Percentiles rank a stretch among this genome's conserved stretches.
These are phyloP conservation scores for Fragaria nilgerrensis DNA, from an alignment of 306 rosid genomes.

Conservation along the genomic window DNA sequence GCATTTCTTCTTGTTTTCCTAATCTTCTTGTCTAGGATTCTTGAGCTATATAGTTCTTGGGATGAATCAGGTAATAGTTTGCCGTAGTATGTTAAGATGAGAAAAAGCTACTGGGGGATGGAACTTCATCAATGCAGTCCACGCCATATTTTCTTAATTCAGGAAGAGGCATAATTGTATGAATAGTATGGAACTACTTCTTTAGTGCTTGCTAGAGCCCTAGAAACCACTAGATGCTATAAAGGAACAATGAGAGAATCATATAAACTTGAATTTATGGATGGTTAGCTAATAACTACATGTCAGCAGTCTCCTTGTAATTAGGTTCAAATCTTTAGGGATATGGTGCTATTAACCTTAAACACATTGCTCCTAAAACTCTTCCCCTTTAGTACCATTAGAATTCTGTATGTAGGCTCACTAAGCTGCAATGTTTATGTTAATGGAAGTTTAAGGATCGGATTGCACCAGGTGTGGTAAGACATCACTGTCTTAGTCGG, in stretches of 20 bases:
- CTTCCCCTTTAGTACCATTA: neutral
- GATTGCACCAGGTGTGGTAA: neutral
- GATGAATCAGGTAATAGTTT: constrained; percentile 3
- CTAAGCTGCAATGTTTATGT: neutral
- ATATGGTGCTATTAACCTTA: neutral
- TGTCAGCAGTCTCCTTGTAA: neutral
- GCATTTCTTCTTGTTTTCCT: neutral
- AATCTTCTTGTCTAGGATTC: neutral
- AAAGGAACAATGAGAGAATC: neutral
- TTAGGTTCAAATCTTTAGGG: neutral
- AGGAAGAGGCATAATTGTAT: neutral
- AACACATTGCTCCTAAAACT: neutral
- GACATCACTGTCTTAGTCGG: neutral
- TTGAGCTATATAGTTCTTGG: neutral
- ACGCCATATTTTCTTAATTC: neutral
- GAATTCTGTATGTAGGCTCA: neutral
- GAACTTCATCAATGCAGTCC: neutral
- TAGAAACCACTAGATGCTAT: neutral
- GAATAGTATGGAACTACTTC: neutral
- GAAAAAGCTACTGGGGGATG: neutral
- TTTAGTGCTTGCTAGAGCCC: neutral
- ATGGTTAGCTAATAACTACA: neutral
- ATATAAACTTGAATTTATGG: neutral
- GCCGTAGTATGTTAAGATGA: neutral
- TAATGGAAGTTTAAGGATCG: neutral